phyloP scores from a whole-genome alignment of 2,329 filamentous ascomycete genomes.

The Ophiostoma pallidulum region DNA sequence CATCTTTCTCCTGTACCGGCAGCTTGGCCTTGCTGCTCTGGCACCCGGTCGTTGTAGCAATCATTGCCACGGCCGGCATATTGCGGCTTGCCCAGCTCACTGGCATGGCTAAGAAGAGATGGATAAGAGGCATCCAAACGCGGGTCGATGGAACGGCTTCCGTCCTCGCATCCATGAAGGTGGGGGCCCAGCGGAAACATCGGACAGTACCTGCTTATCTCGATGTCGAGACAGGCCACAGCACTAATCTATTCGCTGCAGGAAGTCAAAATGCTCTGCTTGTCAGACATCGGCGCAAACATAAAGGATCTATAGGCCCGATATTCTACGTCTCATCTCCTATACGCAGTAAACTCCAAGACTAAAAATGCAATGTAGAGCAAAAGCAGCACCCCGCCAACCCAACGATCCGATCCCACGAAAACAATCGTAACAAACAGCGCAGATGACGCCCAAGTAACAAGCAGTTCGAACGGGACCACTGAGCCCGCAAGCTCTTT shows the following conservation, averaged over 20 bases:
- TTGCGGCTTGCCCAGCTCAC: not conserved
- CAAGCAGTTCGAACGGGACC: conserved; percentile 1
- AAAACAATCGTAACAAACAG: not conserved
- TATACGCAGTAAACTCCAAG: not conserved
- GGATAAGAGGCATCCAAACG: conserved; percentile 39
- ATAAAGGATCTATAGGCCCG: no score
- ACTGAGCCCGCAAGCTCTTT: not conserved
- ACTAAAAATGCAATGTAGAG: not conserved
- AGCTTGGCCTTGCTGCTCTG: conserved; percentile 13
- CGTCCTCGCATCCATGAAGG: conserved; percentile 41
- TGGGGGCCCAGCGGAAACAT: not conserved
- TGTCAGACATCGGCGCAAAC: not conserved
- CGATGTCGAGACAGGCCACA: conserved; percentile 33
- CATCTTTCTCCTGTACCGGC: conserved; percentile 11
- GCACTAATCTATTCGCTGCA: conserved; percentile 11
- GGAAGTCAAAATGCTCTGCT: conserved; percentile 6
- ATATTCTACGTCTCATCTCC: no score
- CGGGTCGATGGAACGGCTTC: conserved; percentile 38
- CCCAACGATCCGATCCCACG: not conserved
- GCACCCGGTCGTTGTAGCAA: not conserved
- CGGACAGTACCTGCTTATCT: conserved; percentile 31
- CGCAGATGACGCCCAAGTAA: not conserved
- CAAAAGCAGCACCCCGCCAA: not conserved
- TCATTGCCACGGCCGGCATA: not conserved
- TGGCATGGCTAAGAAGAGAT: conserved; percentile 18